phyloP scores from a whole-genome alignment of 495 filamentous ascomycete species.

The Elasticomyces elasticus region DNA sequence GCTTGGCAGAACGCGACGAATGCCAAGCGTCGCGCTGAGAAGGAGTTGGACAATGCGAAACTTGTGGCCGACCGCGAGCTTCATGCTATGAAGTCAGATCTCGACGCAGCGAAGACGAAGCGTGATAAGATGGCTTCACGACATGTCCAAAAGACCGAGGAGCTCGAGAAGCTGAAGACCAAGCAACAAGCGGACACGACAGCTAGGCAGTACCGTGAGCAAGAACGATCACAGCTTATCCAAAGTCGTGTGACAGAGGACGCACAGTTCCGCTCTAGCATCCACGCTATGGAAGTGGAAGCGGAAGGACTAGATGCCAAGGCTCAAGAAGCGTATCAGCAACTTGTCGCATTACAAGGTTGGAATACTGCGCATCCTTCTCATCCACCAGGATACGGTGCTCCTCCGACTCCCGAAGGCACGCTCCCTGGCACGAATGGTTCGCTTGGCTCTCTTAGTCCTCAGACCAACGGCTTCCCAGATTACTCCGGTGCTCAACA shows the following conservation, averaged over 20 bases:
- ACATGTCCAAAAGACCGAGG: constrained; percentile 63
- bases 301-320: not conserved
- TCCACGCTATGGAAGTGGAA: constrained; percentile 13
- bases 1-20: constrained; percentile 56
- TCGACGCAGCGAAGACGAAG: constrained; percentile 57
- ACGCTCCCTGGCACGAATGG: constrained; percentile 26
- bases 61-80: constrained; percentile 53
- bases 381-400: constrained; percentile 18
- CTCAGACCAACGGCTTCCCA: constrained; percentile 16
- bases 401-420: constrained; percentile 31
- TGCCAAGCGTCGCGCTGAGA: constrained; percentile 48
- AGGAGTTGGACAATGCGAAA: constrained; percentile 53
- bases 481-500: constrained; percentile 5
- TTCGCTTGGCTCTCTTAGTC: constrained; percentile 16
- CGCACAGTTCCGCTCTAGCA: not conserved
- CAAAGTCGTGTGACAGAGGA: constrained; percentile 13
- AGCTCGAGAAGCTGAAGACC: constrained; percentile 66
- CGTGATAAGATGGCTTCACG: constrained; percentile 68
- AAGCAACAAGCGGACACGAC: constrained; percentile 32
- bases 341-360: constrained; percentile 52
- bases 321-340: constrained; percentile 10
- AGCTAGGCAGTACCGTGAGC: constrained; percentile 16
- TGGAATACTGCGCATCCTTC: constrained; percentile 48
- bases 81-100: constrained; percentile 55
- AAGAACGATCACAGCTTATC: constrained; percentile 14